Evolutionary conservation across 75 land plant genomes (phyloP).

Genomic region (Picea glauca): DNA sequence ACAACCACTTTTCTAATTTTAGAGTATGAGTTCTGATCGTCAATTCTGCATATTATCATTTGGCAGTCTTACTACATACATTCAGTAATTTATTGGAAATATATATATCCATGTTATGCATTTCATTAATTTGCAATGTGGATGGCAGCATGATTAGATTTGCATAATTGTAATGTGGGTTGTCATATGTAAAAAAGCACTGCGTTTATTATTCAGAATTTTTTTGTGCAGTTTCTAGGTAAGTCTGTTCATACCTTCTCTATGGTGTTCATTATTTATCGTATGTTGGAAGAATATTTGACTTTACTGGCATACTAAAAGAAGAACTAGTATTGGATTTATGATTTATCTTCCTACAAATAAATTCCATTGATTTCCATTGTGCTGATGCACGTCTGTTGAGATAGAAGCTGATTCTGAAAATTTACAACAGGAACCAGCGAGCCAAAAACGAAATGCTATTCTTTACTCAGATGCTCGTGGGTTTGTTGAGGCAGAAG

Average conservation of each 20-base stretch:
- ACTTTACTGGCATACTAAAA: neutral
- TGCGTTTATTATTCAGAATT: neutral
- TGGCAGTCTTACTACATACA: too few relatives aligned
- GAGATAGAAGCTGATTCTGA: neutral
- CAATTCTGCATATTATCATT: too few relatives aligned
- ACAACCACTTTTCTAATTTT: too few relatives aligned
- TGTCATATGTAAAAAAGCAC: neutral
- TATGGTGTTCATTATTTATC: neutral
- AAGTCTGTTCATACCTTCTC: neutral
- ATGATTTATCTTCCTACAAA: too few relatives aligned
- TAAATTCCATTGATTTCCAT: neutral
- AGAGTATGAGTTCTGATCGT: too few relatives aligned
- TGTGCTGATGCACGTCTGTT: neutral
- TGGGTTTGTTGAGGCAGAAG: constrained; percentile 29
- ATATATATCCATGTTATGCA: too few relatives aligned
- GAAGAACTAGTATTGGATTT: neutral
- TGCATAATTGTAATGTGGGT: neutral
- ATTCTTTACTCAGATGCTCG: constrained; percentile 52
- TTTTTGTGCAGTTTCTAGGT: neutral
- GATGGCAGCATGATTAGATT: neutral
- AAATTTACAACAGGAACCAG: constrained; percentile 1
- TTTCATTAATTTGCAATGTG: too few relatives aligned
- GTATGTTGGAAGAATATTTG: neutral
- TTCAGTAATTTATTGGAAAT: too few relatives aligned
- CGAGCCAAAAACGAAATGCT: constrained; percentile 17